Evolutionary conservation across 2,329 filamentous ascomycete genomes (phyloP).

Genomic region (Ophiostoma ulmi): DNA sequence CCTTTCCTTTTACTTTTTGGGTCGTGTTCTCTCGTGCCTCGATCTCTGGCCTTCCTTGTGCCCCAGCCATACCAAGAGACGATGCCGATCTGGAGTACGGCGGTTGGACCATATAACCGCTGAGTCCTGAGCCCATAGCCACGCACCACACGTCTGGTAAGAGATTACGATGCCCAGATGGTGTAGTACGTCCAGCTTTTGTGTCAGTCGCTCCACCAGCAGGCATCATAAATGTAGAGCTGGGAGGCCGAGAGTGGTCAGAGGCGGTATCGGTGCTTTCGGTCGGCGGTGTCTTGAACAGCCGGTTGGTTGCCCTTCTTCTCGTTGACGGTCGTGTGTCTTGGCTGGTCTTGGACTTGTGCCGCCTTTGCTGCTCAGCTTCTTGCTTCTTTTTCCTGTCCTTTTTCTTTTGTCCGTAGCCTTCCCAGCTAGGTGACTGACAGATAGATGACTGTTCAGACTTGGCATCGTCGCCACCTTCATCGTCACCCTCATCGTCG

Average conservation of each 20-base stretch:
- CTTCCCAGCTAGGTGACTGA: conserved; percentile 59
- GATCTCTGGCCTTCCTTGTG: not conserved
- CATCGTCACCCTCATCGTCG: conserved; percentile 29
- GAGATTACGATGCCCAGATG: not conserved
- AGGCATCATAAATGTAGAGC: not conserved
- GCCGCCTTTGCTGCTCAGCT: conserved; percentile 39
- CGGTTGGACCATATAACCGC: not conserved
- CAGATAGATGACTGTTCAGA: conserved; percentile 51
- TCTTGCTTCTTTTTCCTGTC: conserved; percentile 50
- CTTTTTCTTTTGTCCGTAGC: conserved; percentile 49
- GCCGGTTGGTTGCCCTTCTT: conserved; percentile 34
- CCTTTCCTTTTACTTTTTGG: not conserved
- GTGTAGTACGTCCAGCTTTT: not conserved
- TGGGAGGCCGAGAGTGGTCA: conserved; percentile 15
- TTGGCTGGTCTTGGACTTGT: conserved; percentile 30
- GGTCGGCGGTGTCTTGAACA: conserved; percentile 37
- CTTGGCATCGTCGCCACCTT: conserved; percentile 35
- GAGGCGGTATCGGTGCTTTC: conserved; percentile 27
- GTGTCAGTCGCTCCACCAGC: not conserved
- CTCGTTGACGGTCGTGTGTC: conserved; percentile 5
- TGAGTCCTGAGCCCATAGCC: conserved; percentile 16
- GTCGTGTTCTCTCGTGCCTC: not conserved
- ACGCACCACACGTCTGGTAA: conserved; percentile 19
- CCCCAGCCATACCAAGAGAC: not conserved
- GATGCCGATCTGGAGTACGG: not conserved